Conservation (phyloP, 2,329 filamentous ascomycete species). For the Pseudocercospora vitis region DNA sequence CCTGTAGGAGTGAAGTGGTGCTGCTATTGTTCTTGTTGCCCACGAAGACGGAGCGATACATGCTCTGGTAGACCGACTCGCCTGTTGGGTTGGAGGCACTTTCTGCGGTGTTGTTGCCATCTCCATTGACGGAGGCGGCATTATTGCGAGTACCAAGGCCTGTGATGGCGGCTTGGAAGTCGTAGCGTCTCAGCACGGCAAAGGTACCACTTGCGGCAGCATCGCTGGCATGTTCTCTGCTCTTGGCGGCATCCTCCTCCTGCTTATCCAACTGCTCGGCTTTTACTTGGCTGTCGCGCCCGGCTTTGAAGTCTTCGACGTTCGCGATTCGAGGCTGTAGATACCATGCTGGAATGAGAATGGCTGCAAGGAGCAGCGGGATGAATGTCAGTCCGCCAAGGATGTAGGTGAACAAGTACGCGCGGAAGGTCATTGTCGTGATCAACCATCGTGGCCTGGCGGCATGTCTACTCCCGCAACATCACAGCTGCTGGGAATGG, state of each 20-base stretch:
- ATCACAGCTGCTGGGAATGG: not conserved
- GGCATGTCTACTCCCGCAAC: not conserved
- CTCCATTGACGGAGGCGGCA: conserved; percentile 11
- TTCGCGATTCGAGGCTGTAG: conserved; percentile 49
- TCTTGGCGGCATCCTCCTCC: conserved; percentile 14
- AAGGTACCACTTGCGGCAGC: conserved; percentile 35
- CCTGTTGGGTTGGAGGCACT: conserved; percentile 55
- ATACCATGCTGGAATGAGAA: conserved; percentile 68
- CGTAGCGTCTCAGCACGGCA: conserved; percentile 36
- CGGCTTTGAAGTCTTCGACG: conserved; percentile 9
- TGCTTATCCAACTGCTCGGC: conserved; percentile 15
- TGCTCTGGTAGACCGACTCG: conserved; percentile 94
- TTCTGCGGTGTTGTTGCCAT: conserved; percentile 18
- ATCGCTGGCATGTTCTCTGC: conserved; percentile 19
- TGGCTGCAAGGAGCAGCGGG: conserved; percentile 63
- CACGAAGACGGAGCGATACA: conserved; percentile 96
- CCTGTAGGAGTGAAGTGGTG: conserved; percentile 28
- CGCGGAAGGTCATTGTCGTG: conserved; percentile 42
- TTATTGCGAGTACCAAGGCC: conserved; percentile 31
- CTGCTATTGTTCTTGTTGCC: conserved; percentile 56
- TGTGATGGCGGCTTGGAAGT: conserved; percentile 34
- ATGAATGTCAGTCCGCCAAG: conserved; percentile 86
- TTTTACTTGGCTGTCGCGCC: conserved; percentile 7
- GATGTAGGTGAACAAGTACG: conserved; percentile 73
- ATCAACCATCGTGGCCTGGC: not conserved